A percentile compares a stretch with the other conserved stretches of the same genome.
phyloP scores from a whole-genome alignment of 257 asterid species.

The Ehretia macrophylla region DNA sequence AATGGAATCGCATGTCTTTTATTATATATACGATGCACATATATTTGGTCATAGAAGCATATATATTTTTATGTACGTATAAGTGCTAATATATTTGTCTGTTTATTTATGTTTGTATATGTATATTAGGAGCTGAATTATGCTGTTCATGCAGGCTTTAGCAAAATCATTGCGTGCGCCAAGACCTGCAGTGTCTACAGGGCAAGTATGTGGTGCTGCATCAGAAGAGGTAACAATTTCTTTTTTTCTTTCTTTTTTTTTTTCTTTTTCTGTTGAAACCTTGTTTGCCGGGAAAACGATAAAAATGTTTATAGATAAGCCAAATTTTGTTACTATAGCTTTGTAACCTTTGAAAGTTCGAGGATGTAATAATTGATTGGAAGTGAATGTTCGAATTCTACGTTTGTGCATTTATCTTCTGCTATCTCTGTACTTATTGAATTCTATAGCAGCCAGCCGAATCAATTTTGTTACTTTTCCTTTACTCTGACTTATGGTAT shows the following conservation, averaged over 20 bases:
- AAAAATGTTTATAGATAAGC: too few relatives aligned
- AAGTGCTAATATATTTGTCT: neutral
- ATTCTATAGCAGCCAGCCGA: neutral
- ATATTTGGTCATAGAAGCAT: neutral
- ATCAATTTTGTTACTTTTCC: too few relatives aligned
- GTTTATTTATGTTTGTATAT: neutral
- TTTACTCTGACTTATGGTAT: too few relatives aligned
- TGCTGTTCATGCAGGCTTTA: constrained; percentile 34
- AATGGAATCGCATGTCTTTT: too few relatives aligned
- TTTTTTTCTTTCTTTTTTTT: constrained; percentile 2
- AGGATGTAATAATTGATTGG: neutral
- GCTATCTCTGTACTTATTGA: too few relatives aligned
- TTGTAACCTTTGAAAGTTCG: neutral
- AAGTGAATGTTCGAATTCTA: too few relatives aligned
- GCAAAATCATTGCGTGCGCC: constrained; percentile 47
- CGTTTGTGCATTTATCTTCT: too few relatives aligned
- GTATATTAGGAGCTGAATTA: constrained; percentile 5
- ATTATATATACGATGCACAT: neutral
- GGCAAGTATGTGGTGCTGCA: constrained; percentile 30
- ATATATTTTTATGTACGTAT: neutral
- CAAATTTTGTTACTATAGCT: too few relatives aligned
- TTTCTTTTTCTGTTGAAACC: too few relatives aligned
- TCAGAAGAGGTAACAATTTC: constrained; percentile 46
- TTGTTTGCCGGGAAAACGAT: too few relatives aligned
- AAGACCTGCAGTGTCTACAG: constrained; percentile 37